Evolutionary conservation across 1,284 basidiomycete genomes (phyloP).

Genomic region (Fomitopsis pinicola): DNA sequence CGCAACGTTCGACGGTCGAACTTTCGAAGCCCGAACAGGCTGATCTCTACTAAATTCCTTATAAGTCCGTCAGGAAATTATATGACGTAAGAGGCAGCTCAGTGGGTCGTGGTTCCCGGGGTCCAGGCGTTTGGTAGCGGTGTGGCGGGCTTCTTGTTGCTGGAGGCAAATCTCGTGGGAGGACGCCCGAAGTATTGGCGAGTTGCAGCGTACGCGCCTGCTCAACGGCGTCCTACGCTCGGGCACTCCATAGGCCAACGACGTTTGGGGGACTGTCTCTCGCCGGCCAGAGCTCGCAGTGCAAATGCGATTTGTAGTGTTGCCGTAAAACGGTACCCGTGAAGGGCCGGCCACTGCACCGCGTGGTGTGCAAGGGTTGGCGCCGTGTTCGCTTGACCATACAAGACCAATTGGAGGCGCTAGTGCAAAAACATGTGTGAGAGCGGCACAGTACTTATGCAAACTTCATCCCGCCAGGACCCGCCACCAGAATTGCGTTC

Average conservation of each 20-base stretch:
- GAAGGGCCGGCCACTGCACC: neutral
- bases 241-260: neutral
- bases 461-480: neutral
- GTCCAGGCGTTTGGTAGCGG: constrained; percentile 1
- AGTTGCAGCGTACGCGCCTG: neutral
- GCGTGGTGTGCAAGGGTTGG: neutral
- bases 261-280: neutral
- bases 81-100: neutral
- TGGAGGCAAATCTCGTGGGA: neutral
- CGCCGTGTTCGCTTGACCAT: neutral
- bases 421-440: neutral
- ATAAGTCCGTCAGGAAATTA: neutral
- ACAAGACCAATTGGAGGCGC: neutral
- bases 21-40: neutral
- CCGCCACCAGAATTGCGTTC: too few relatives aligned
- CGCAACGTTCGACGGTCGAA: neutral
- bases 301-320: neutral
- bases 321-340: neutral
- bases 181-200: neutral
- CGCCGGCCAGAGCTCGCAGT: neutral
- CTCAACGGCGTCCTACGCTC: neutral
- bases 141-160: neutral
- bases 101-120: neutral
- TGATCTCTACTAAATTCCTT: neutral
- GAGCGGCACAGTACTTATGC: neutral